Evolutionary conservation across 305 asterid species (phyloP).

Genomic region (Andrographis paniculata): DNA sequence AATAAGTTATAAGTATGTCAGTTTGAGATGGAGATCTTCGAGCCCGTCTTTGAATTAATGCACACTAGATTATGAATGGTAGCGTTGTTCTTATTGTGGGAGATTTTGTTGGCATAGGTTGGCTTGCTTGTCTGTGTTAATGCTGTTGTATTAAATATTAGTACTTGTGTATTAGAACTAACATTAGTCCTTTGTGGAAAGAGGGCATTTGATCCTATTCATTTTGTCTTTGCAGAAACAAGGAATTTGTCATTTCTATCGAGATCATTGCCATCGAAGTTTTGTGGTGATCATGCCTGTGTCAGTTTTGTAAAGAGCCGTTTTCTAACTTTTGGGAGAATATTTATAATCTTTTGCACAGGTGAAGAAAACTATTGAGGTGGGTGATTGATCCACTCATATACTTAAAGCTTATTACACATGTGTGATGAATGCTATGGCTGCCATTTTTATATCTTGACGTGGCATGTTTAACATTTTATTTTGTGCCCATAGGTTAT

Average conservation of each 20-base stretch:
- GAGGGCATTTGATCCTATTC: conserved; percentile 98
- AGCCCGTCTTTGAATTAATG: conserved; percentile 92
- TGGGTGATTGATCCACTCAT: too few species aligned
- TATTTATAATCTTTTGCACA: too few species aligned
- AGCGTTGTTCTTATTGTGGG: conserved; percentile 7
- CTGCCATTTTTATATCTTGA: too few species aligned
- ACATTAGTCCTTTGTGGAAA: conserved; percentile 48
- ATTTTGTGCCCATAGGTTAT: too few species aligned
- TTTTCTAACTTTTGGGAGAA: too few species aligned
- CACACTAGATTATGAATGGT: conserved; percentile 82
- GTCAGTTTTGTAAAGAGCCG: too few species aligned
- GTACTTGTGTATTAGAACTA: neutral
- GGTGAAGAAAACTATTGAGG: too few species aligned
- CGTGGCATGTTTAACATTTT: too few species aligned
- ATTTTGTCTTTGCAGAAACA: too few species aligned
- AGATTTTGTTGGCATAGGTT: neutral
- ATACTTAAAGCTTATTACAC: too few species aligned
- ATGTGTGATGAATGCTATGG: too few species aligned
- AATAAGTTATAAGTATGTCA: too few species aligned
- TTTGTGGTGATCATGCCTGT: conserved; percentile 90
- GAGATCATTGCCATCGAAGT: conserved; percentile 97
- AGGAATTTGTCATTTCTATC: conserved; percentile 96
- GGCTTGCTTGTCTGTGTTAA: neutral
- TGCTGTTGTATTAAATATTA: neutral
- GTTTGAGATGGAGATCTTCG: conserved; percentile 97